A percentile compares a stretch with the other conserved stretches of the same genome.
Conservation (phyloP, 768 basidiomycete genomes). For the Favolaschia claudopus region DNA sequence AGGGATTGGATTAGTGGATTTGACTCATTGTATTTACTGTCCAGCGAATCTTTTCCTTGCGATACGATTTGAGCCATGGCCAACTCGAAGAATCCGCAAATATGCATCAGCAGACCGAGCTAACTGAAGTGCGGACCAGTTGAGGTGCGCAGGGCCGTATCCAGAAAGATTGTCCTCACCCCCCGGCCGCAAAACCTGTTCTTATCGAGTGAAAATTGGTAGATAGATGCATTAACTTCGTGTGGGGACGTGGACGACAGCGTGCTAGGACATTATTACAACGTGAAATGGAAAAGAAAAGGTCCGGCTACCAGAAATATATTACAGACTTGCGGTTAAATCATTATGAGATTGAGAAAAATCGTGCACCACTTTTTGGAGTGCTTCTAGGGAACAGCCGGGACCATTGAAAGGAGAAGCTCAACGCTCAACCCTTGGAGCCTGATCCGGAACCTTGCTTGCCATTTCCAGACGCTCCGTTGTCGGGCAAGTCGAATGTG, state of each 20-base stretch:
- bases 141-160: too few species aligned
- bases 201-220: too few species aligned
- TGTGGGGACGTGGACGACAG: not conserved
- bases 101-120: too few species aligned
- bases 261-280: slow-evolving; percentile 2
- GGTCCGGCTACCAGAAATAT: not conserved
- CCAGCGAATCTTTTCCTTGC: too few species aligned
- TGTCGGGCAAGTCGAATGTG: slow-evolving; percentile 10
- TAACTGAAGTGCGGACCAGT: too few species aligned
- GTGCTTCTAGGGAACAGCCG: not conserved
- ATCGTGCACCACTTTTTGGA: too few species aligned
- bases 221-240: not conserved
- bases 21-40: not conserved
- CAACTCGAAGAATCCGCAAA: too few species aligned
- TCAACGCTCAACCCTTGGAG: not conserved
- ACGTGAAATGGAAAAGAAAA: not conserved
- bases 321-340: slow-evolving; percentile 2
- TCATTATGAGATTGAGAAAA: too few species aligned
- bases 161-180: too few species aligned
- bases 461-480: not conserved
- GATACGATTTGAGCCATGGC: too few species aligned
- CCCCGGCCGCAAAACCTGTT: too few species aligned
- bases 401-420: not conserved
- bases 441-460: not conserved
- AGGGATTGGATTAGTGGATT: not conserved